Evolutionary conservation across 1,284 basidiomycete genomes (phyloP).

Genomic region (Inonotus hispidus): DNA sequence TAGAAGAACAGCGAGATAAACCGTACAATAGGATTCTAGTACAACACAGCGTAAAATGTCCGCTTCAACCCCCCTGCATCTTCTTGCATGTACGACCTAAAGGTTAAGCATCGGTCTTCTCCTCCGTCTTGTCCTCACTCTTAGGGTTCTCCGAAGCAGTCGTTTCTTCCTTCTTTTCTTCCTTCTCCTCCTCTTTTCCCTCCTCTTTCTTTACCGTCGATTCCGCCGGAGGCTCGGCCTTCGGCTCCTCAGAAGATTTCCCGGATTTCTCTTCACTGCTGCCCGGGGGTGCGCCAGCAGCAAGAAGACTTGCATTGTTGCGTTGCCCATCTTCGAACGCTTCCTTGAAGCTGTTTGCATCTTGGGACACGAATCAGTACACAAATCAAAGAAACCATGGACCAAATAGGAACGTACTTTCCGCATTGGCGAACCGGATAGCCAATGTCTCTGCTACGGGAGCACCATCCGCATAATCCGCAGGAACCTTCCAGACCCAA

Average conservation of each 20-base stretch:
- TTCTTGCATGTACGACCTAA: neutral
- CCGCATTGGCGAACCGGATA: slow-evolving; percentile 96
- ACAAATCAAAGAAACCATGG: slow-evolving; percentile 7
- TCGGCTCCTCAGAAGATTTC: slow-evolving; percentile 25
- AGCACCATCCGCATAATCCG: slow-evolving; percentile 90
- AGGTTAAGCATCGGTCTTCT: slow-evolving; percentile 6
- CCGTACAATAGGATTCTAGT: slow-evolving; percentile 10
- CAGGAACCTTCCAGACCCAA: slow-evolving; percentile 98
- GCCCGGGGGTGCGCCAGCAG: slow-evolving; percentile 25
- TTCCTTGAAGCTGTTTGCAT: slow-evolving; percentile 83
- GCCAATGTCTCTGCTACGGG: slow-evolving; percentile 92
- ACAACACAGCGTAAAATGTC: neutral
- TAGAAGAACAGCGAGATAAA: slow-evolving; percentile 5
- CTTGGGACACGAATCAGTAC: slow-evolving; percentile 36
- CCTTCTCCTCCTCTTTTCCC: slow-evolving; percentile 27
- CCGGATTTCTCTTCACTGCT: slow-evolving; percentile 24
- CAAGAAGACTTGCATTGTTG: slow-evolving; percentile 49
- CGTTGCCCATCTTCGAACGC: slow-evolving; percentile 83
- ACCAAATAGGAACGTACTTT: slow-evolving; percentile 57
- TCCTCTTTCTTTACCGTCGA: slow-evolving; percentile 29
- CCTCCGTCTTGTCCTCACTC: slow-evolving; percentile 20
- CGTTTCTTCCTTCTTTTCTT: slow-evolving; percentile 26
- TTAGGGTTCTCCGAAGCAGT: slow-evolving; percentile 27
- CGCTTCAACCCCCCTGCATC: neutral
- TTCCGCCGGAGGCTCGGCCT: slow-evolving; percentile 28